Base-by-base conservation (phyloP, 225 moss, liverwort and hornwort species). In the Antitrichia curtipendula region DNA sequence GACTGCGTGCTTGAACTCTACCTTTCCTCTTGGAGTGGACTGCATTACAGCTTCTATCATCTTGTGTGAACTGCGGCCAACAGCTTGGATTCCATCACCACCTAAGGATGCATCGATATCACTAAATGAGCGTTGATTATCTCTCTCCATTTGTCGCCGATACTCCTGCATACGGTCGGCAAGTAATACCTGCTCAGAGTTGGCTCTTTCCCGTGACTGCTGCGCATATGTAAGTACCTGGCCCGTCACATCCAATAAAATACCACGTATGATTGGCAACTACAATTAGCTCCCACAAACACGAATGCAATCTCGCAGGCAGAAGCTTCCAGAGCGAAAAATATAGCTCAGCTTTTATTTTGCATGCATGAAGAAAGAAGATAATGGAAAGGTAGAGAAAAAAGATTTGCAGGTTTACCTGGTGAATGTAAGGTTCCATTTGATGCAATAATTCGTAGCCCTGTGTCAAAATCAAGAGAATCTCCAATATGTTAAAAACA, bases 151-250 rank as follows among this genome's bases (percentile, higher is more conserved):
- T 70, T 96, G 96, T 66, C 95, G 91, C 14, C 96, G 95, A 83
- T 95, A 98, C 86, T 98, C 98, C 92, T 98, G 96, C 98, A 98
- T 98, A 73, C 98, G 96, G 86, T 98, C 98, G 54, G 98, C 98
- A 72, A 98, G 98, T 61, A 95, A 94, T 75, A 96, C 96, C 88
- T 96, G 98, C 94, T 98, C 98, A 81, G 96, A 96, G 92, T 98
- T 98, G 63, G 98, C 98, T 81, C 98, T 92, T 90, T 98, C 96
- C 84, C 98, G 91, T 38, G 96, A 96, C 81, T 98, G 98, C 90
- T 98, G 98, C 27, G 98, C 98, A 84, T 96, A 98, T 40, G 96
- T 95, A 76, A 98, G 92, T 54, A 98, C 98, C 95, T 94, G 90
- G 47, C 81, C 83, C 63, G 77, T 70, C 72, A 80, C 86, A 88